Evolutionary conservation across 495 filamentous ascomycete species (phyloP).

Genomic region (Aspergillus egyptiacus): DNA sequence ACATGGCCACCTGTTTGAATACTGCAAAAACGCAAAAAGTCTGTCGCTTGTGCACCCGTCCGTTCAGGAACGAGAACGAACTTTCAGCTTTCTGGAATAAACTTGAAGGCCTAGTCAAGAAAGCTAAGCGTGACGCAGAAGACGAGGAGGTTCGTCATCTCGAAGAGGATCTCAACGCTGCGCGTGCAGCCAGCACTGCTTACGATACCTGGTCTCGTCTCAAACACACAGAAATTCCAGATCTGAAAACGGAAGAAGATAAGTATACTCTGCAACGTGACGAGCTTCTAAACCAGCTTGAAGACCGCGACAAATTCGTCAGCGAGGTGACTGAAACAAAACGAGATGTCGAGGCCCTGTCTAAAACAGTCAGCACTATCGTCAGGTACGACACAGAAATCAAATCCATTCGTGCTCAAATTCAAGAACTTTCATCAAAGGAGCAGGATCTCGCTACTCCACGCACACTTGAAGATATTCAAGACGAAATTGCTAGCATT

Average conservation of each 20-base stretch:
- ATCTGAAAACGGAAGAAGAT: slow-evolving; percentile 55
- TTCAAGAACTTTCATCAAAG: slow-evolving; percentile 63
- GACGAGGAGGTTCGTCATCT: slow-evolving; percentile 46
- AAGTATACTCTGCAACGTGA: slow-evolving; percentile 50
- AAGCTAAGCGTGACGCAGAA: slow-evolving; percentile 46
- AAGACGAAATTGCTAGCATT: slow-evolving; percentile 61
- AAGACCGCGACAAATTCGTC: slow-evolving; percentile 67
- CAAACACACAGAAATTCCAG: slow-evolving; percentile 62
- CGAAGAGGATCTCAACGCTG: slow-evolving; percentile 50
- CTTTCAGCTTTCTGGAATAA: slow-evolving; percentile 54
- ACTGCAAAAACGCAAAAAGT: slow-evolving; percentile 53
- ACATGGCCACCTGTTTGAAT: slow-evolving; percentile 55
- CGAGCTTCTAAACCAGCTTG: slow-evolving; percentile 56
- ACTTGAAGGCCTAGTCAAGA: slow-evolving; percentile 53
- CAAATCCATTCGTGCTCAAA: slow-evolving; percentile 58
- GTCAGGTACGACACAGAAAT: slow-evolving; percentile 66
- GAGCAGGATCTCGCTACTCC: slow-evolving; percentile 58
- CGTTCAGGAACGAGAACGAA: slow-evolving; percentile 55
- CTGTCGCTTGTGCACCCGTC: slow-evolving; percentile 65
- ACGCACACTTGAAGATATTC: slow-evolving; percentile 75
- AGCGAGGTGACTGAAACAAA: slow-evolving; percentile 57
- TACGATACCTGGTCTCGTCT: slow-evolving; percentile 72
- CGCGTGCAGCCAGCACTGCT: slow-evolving; percentile 54
- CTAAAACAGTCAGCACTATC: slow-evolving; percentile 71
- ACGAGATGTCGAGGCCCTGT: slow-evolving; percentile 68